Conservation (phyloP, 257 asterid species). For the Solanum pinnatisectum region DNA sequence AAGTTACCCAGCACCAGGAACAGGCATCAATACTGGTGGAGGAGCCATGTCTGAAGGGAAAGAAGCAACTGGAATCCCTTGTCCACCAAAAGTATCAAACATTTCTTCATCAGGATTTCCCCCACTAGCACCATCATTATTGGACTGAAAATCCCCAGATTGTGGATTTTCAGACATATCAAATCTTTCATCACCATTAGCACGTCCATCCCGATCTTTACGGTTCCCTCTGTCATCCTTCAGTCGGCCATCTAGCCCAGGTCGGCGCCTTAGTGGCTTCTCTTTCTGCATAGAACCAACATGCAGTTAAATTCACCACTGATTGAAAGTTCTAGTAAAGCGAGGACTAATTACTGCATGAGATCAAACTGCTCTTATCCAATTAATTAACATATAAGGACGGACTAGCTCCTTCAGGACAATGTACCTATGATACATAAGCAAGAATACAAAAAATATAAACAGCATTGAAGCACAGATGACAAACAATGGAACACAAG, state of each 20-base stretch:
- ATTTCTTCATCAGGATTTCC: constrained; percentile 67
- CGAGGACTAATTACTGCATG: neutral
- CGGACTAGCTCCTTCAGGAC: neutral
- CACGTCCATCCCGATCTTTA: constrained; percentile 61
- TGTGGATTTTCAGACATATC: constrained; percentile 67
- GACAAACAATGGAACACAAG: neutral
- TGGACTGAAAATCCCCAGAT: constrained; percentile 49
- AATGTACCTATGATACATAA: neutral
- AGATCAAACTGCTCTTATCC: neutral
- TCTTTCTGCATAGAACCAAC: constrained; percentile 55
- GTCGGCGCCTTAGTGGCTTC: constrained; percentile 60
- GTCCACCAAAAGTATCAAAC: constrained; percentile 80
- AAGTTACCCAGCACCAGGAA: constrained; percentile 98
- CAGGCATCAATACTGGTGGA: constrained; percentile 92
- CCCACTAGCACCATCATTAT: constrained; percentile 42
- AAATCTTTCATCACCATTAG: constrained; percentile 53
- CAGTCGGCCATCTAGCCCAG: constrained; percentile 55
- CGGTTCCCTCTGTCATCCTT: constrained; percentile 74
- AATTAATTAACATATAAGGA: neutral
- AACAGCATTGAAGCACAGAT: neutral
- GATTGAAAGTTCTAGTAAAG: neutral
- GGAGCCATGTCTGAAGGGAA: constrained; percentile 83
- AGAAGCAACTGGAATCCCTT: constrained; percentile 62
- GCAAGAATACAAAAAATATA: neutral
- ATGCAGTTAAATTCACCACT: neutral